Evolutionary conservation across 768 basidiomycete species (phyloP).

Genomic region (Xerocomellus chrysenteron): DNA sequence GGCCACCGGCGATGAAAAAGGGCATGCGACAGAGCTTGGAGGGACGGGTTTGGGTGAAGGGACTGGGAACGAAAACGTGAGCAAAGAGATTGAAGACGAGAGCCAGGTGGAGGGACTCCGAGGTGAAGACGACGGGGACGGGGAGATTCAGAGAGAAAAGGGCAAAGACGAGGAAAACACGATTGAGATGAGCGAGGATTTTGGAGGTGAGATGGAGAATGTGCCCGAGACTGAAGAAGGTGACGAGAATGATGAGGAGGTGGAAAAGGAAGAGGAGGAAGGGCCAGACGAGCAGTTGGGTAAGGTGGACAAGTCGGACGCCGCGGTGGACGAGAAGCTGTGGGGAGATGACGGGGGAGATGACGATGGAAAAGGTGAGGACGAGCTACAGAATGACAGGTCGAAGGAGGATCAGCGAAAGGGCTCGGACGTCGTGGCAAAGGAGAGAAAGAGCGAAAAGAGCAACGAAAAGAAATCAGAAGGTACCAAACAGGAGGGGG

Average conservation of each 20-base stretch:
- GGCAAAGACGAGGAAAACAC: constrained; percentile 65
- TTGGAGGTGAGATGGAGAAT: constrained; percentile 85
- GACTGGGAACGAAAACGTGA: constrained; percentile 80
- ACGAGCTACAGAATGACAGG: constrained; percentile 61
- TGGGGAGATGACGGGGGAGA: constrained; percentile 85
- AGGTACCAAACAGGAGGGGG: constrained; percentile 27
- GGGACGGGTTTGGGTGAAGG: constrained; percentile 92
- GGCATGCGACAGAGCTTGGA: constrained; percentile 46
- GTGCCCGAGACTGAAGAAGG: constrained; percentile 55
- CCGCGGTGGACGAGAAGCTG: constrained; percentile 91
- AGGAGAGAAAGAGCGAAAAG: constrained; percentile 54
- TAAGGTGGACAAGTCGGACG: constrained; percentile 78
- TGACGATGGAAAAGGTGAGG: constrained; percentile 45
- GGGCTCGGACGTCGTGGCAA: constrained; percentile 73
- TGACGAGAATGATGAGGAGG: constrained; percentile 45
- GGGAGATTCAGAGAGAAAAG: constrained; percentile 35
- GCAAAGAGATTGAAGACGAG: constrained; percentile 94
- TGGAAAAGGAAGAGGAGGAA: constrained; percentile 51
- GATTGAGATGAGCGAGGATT: constrained; percentile 89
- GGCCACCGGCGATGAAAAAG: constrained; percentile 44
- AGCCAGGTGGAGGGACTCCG: constrained; percentile 93
- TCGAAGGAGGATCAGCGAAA: constrained; percentile 45
- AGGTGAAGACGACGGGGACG: constrained; percentile 52
- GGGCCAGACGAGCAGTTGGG: constrained; percentile 81
- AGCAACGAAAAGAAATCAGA: constrained; percentile 35